These are phyloP conservation scores for Talaromyces verruculosus DNA, from an alignment of 2,329 filamentous ascomycete species.

Conservation along the genomic window DNA sequence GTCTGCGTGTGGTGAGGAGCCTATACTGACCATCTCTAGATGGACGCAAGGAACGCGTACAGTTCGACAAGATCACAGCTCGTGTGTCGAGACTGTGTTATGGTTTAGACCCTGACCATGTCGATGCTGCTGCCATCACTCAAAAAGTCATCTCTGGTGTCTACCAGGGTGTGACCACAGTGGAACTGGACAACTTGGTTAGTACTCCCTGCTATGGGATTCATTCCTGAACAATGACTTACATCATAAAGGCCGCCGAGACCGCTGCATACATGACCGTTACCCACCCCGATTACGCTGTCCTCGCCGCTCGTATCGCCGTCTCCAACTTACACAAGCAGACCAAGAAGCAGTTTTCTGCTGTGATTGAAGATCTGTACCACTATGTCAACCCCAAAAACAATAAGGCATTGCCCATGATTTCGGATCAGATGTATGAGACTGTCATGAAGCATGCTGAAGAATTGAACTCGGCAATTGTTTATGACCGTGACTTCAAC, in stretches of 20 bases:
- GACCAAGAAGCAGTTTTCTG: slow-evolving; percentile 99
- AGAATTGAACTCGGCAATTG: slow-evolving; percentile 96
- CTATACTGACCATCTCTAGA: slow-evolving; percentile 56
- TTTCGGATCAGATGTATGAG: slow-evolving; percentile 85
- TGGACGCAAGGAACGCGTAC: slow-evolving; percentile 98
- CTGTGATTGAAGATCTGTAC: slow-evolving; percentile 89
- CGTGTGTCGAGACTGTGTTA: slow-evolving; percentile 97
- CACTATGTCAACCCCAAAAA: slow-evolving; percentile 97
- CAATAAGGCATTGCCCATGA: slow-evolving; percentile 81
- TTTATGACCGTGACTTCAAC: slow-evolving; percentile 99
- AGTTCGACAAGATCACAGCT: slow-evolving; percentile 99
- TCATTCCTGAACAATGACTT: slow-evolving; percentile 23
- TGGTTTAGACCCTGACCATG: slow-evolving; percentile 89
- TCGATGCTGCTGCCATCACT: slow-evolving; percentile 96
- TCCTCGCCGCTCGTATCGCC: slow-evolving; percentile 95
- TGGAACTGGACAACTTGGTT: slow-evolving; percentile 96
- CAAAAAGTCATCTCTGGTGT: slow-evolving; percentile 99
- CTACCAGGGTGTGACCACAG: slow-evolving; percentile 94
- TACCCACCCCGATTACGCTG: slow-evolving; percentile 97
- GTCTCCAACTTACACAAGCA: slow-evolving; percentile 99
- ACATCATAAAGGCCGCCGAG: slow-evolving; percentile 74
- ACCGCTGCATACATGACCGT: slow-evolving; percentile 99
- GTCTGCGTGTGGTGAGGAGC: not conserved
- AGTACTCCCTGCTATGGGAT: slow-evolving; percentile 36
- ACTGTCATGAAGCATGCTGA: slow-evolving; percentile 94